Percentiles rank a stretch among this genome's conserved stretches.
phyloP scores from a whole-genome alignment of 305 asterid species.

The Rubia balearica region DNA sequence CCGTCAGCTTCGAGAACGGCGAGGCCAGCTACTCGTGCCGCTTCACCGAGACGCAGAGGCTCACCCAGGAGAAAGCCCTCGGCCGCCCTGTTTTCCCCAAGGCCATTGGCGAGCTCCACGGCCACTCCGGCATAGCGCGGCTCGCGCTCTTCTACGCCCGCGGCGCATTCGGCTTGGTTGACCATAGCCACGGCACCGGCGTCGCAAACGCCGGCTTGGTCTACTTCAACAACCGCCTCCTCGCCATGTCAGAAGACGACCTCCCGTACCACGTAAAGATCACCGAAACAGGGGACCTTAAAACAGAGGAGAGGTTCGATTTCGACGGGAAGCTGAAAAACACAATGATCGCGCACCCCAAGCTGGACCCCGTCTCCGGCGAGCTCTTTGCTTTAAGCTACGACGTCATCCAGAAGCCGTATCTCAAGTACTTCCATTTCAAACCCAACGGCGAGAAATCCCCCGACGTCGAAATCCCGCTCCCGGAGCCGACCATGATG shows the following conservation, averaged over 20 bases:
- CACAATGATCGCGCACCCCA: constrained; percentile 93
- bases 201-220: constrained; percentile 91
- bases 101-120: constrained; percentile 89
- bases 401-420: constrained; percentile 77
- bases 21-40: constrained; percentile 69
- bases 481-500: constrained; percentile 83
- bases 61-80: constrained; percentile 52
- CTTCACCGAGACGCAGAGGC: constrained; percentile 69
- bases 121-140: constrained; percentile 77
- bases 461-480: constrained; percentile 65
- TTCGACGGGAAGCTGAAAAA: constrained; percentile 48
- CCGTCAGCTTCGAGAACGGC: constrained; percentile 55
- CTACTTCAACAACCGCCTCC: constrained; percentile 56
- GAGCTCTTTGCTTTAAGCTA: constrained; percentile 83
- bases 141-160: constrained; percentile 71
- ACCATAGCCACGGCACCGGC: constrained; percentile 70
- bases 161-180: constrained; percentile 55
- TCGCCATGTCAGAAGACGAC: constrained; percentile 95
- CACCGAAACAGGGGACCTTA: constrained; percentile 54
- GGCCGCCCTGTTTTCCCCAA: constrained; percentile 86
- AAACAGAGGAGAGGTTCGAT: constrained; percentile 50
- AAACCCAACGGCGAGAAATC: constrained; percentile 53
- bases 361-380: constrained; percentile 72
- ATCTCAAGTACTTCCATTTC: constrained; percentile 64
- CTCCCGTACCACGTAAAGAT: constrained; percentile 69